phyloP scores from a whole-genome alignment of 2,329 filamentous ascomycete species.

The Aspergillus spinulosporus region DNA sequence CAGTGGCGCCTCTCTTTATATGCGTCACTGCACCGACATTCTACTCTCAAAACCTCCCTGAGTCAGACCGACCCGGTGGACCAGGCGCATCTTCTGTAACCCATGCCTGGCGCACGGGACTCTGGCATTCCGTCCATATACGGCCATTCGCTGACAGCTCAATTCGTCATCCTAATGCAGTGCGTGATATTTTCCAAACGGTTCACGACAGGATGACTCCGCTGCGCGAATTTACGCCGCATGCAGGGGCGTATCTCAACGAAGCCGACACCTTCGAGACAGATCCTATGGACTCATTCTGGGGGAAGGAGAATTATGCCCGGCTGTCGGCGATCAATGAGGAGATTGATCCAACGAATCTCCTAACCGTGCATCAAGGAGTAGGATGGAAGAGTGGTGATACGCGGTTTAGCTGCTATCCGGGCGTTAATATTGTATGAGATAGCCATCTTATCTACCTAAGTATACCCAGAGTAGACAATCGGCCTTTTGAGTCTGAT shows the following conservation, averaged over 20 bases:
- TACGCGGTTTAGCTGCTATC: slow-evolving; percentile 16
- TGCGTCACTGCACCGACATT: slow-evolving; percentile 10
- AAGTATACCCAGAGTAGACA: background rate
- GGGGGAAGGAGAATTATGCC: slow-evolving; percentile 20
- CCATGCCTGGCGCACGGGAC: slow-evolving; percentile 20
- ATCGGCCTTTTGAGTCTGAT: slow-evolving; percentile 32
- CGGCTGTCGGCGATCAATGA: slow-evolving; percentile 18
- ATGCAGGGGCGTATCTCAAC: slow-evolving; percentile 18
- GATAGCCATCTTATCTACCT: slow-evolving; percentile 20
- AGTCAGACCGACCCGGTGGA: slow-evolving; percentile 14
- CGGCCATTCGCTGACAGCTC: background rate
- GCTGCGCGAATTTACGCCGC: slow-evolving; percentile 19
- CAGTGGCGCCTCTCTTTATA: background rate
- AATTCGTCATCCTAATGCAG: slow-evolving; percentile 9
- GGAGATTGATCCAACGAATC: slow-evolving; percentile 16
- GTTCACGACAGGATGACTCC: slow-evolving; percentile 16
- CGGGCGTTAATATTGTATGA: slow-evolving; percentile 2
- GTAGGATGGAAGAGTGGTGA: slow-evolving; percentile 17
- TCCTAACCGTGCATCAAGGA: slow-evolving; percentile 19
- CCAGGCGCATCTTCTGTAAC: slow-evolving; percentile 19
- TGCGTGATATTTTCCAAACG: slow-evolving; percentile 9
- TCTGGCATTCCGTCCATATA: slow-evolving; percentile 21
- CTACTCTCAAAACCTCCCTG: slow-evolving; percentile 14
- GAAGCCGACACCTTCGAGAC: slow-evolving; percentile 20
- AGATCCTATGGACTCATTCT: slow-evolving; percentile 15